Evolutionary conservation across 192 early-diverging fungal genomes (phyloP).

Genomic region (Mortierella claussenii): DNA sequence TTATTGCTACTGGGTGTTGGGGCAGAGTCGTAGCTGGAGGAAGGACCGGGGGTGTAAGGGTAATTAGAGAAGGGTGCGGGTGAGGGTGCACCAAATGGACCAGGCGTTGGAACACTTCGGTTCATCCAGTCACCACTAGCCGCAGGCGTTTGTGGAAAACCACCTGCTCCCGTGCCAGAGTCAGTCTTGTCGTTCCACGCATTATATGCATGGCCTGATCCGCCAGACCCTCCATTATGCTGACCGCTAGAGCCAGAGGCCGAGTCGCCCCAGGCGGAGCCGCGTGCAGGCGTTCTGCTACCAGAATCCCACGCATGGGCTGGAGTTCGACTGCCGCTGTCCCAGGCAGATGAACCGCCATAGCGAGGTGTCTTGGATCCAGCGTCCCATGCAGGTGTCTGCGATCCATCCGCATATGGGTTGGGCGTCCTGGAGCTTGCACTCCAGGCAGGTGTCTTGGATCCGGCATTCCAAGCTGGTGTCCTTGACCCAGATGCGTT

Average conservation of each 20-base stretch:
- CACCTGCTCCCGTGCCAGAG: constrained; percentile 45
- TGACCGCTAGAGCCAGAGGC: constrained; percentile 23
- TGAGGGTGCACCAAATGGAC: constrained; percentile 55
- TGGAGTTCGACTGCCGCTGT: constrained; percentile 56
- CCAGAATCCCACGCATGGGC: constrained; percentile 73
- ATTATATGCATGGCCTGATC: constrained; percentile 23
- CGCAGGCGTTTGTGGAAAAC: constrained; percentile 53
- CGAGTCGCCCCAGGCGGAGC: constrained; percentile 49
- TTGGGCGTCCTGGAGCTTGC: constrained; percentile 62
- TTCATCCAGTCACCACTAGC: constrained; percentile 50
- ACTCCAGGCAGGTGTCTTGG: constrained; percentile 63
- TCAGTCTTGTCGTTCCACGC: constrained; percentile 50
- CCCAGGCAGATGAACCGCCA: constrained; percentile 56
- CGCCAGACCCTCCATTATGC: constrained; percentile 15
- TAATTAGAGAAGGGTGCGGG: constrained; percentile 60
- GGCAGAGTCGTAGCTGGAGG: constrained; percentile 61
- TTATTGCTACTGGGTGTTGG: constrained; percentile 60
- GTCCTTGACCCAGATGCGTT: constrained; percentile 70
- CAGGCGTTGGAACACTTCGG: constrained; percentile 40
- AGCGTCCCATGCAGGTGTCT: constrained; percentile 68
- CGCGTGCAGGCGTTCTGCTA: constrained; percentile 51
- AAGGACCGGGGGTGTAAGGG: constrained; percentile 60
- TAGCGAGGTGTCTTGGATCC: constrained; percentile 61
- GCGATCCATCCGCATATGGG: constrained; percentile 53
- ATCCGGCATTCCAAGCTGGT: constrained; percentile 63